These are phyloP conservation scores for Diophrys appendiculata DNA, from an alignment of 73 alveolate genomes.

Conservation along the genomic window DNA sequence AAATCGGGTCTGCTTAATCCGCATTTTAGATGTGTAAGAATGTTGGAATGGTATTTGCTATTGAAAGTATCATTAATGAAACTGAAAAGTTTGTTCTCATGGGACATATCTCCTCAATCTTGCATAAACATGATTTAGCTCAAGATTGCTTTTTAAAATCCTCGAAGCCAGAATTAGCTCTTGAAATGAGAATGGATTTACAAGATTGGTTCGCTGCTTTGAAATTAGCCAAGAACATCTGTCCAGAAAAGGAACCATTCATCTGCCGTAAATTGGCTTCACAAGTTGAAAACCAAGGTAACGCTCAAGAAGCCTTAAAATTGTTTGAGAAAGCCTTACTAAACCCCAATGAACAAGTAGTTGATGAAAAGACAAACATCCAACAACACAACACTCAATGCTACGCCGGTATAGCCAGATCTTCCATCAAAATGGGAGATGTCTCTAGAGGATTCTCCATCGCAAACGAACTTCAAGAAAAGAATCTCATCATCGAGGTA, in stretches of 20 bases:
- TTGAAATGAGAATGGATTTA: conserved; percentile 96
- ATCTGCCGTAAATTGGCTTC: conserved; percentile 94
- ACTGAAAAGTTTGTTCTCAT: conserved; percentile 89
- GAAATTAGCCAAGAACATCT: conserved; percentile 83
- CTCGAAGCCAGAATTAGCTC: conserved; percentile 90
- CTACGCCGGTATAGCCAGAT: conserved; percentile 98
- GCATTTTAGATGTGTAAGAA: conserved; percentile 87
- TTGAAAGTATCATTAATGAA: conserved; percentile 82
- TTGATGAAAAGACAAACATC: conserved; percentile 71
- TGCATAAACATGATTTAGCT: conserved; percentile 94
- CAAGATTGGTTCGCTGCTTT: conserved; percentile 97
- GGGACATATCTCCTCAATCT: conserved; percentile 95
- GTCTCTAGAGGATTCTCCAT: conserved; percentile 91
- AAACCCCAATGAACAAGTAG: conserved; percentile 66
- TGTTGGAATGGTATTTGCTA: conserved; percentile 92
- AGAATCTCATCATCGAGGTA: conserved; percentile 82
- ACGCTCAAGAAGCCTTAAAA: conserved; percentile 90
- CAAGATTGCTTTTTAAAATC: conserved; percentile 87
- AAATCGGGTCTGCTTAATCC: conserved; percentile 88
- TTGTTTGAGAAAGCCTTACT: conserved; percentile 91
- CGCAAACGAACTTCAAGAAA: conserved; percentile 94
- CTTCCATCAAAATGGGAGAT: conserved; percentile 97
- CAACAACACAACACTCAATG: conserved; percentile 88
- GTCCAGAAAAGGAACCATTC: conserved; percentile 90
- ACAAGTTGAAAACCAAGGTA: conserved; percentile 93